A percentile compares a stretch with the other conserved stretches of the same genome.
phyloP scores from a whole-genome alignment of 2,329 filamentous ascomycete species.

The Monosporascus sp. region DNA sequence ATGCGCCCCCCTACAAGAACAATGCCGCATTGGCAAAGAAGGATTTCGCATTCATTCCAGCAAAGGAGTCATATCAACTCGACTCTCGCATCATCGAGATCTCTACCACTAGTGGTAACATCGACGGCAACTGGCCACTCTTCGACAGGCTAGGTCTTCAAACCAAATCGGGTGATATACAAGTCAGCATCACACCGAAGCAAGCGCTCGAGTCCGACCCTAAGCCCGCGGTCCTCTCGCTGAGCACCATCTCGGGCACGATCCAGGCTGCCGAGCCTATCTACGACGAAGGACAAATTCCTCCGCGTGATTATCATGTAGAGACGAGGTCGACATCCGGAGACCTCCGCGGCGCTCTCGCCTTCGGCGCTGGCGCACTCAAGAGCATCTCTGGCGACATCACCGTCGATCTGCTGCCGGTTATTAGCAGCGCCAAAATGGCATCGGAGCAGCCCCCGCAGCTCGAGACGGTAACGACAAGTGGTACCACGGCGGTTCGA shows the following conservation, averaged over 20 bases:
- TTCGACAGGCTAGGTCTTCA: constrained; percentile 42
- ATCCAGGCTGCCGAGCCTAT: constrained; percentile 38
- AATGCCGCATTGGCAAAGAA: neutral
- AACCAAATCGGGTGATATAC: constrained; percentile 38
- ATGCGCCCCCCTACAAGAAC: constrained; percentile 15
- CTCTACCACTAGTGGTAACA: constrained; percentile 35
- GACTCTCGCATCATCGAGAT: constrained; percentile 37
- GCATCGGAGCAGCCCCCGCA: constrained; percentile 13
- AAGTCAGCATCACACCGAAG: constrained; percentile 35
- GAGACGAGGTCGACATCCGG: constrained; percentile 40
- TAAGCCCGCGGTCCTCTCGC: constrained; percentile 33
- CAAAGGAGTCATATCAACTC: constrained; percentile 33
- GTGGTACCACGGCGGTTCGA: constrained; percentile 33
- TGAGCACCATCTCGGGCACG: constrained; percentile 38
- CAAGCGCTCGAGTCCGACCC: constrained; percentile 28
- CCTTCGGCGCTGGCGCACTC: constrained; percentile 33
- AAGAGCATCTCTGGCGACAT: constrained; percentile 36
- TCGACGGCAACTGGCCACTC: constrained; percentile 45
- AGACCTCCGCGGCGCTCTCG: constrained; percentile 32
- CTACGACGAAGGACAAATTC: constrained; percentile 25
- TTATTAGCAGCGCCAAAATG: constrained; percentile 28
- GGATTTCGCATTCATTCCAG: constrained; percentile 18
- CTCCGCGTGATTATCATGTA: constrained; percentile 42
- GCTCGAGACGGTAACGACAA: constrained; percentile 38
- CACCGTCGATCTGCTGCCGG: constrained; percentile 35